phyloP scores from a whole-genome alignment of 192 early-diverging fungal genomes.

The Mortierella alpina region DNA sequence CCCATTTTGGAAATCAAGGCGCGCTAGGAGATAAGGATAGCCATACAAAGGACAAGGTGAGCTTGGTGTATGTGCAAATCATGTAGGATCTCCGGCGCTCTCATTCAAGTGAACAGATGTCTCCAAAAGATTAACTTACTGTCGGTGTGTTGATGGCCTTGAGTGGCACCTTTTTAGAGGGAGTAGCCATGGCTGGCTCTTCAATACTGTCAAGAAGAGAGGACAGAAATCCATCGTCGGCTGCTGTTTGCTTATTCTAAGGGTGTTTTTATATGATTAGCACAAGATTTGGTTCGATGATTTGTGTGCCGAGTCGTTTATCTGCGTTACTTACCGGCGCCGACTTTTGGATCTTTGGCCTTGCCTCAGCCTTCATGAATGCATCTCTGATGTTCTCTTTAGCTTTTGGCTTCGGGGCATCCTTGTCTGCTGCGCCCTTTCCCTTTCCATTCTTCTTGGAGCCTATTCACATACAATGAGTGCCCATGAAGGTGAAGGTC shows the following conservation, averaged over 20 bases:
- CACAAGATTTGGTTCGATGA: background rate
- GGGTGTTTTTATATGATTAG: background rate
- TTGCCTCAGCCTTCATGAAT: constrained; percentile 41
- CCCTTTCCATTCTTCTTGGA: constrained; percentile 46
- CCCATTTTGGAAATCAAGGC: constrained; percentile 31
- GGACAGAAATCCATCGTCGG: constrained; percentile 45
- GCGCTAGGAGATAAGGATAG: constrained; percentile 9
- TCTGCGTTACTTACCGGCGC: background rate
- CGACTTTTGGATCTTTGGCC: constrained; percentile 15
- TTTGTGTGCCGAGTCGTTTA: background rate
- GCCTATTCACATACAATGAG: constrained; percentile 2
- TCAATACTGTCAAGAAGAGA: constrained; percentile 28
- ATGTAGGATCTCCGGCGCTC: background rate
- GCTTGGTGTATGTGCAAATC: background rate
- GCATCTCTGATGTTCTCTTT: constrained; percentile 45
- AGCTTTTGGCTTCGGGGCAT: constrained; percentile 26
- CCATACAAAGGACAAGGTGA: background rate
- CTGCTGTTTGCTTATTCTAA: constrained; percentile 21
- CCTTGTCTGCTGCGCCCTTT: constrained; percentile 6
- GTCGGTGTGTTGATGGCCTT: constrained; percentile 26
- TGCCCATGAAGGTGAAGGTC: background rate
- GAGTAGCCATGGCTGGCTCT: constrained; percentile 3
- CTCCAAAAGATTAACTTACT: background rate
- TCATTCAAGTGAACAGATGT: background rate
- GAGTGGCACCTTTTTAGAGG: constrained; percentile 23